These are phyloP conservation scores for Metschnikowia reukaufii DNA, from an alignment of 805 yeast genomes.

Conservation along the genomic window DNA sequence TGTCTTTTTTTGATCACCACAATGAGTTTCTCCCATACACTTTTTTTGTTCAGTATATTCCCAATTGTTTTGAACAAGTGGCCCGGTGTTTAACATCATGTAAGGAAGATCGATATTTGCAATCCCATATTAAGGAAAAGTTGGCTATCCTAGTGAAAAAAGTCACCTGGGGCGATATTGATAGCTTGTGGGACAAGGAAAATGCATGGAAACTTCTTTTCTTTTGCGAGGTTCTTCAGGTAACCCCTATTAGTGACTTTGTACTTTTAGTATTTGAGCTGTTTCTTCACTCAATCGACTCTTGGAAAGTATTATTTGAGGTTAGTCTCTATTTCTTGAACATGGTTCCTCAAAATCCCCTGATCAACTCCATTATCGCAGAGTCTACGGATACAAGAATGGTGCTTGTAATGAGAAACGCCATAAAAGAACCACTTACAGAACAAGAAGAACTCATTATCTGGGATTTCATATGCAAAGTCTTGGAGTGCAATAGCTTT, in stretches of 20 bases:
- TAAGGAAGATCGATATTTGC: slow-evolving; percentile 8
- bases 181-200: slow-evolving; percentile 6
- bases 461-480: slow-evolving; percentile 14
- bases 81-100: slow-evolving; percentile 10
- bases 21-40: slow-evolving; percentile 9
- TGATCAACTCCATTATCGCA: slow-evolving; percentile 12
- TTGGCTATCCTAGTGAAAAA: slow-evolving; percentile 3
- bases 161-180: slow-evolving; percentile 10
- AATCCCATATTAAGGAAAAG: slow-evolving; percentile 1
- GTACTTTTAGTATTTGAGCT: slow-evolving; percentile 10
- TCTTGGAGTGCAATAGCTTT: slow-evolving; percentile 10
- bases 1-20: slow-evolving; percentile 10
- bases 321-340: slow-evolving; percentile 12
- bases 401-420: slow-evolving; percentile 9
- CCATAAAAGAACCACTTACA: slow-evolving; percentile 6
- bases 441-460: slow-evolving; percentile 12
- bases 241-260: slow-evolving; percentile 9
- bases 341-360: slow-evolving; percentile 11
- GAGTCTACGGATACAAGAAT: slow-evolving; percentile 11
- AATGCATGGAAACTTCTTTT: slow-evolving; percentile 15
- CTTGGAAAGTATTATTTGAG: slow-evolving; percentile 13
- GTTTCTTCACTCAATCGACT: slow-evolving; percentile 14
- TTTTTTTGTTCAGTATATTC: slow-evolving; percentile 10
- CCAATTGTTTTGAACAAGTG: slow-evolving; percentile 3
- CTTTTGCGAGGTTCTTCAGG: slow-evolving; percentile 10